These are phyloP conservation scores for Periconia sp. DNA, from an alignment of 2,329 filamentous ascomycete genomes.

Conservation along the genomic window DNA sequence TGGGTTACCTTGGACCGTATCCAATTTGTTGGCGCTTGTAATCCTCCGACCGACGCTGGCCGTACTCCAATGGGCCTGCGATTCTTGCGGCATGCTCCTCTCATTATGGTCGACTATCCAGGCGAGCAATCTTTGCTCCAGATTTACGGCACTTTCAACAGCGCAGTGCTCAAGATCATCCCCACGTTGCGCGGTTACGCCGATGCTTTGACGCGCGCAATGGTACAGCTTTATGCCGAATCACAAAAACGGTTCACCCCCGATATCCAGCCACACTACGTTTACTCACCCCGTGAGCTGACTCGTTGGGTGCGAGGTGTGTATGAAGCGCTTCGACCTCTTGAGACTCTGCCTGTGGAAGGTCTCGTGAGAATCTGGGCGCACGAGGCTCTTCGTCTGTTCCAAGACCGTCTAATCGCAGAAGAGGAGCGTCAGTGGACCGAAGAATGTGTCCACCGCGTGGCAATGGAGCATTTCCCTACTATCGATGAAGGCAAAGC, in stretches of 20 bases:
- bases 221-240: slow-evolving; percentile 95
- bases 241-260: slow-evolving; percentile 95
- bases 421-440: slow-evolving; percentile 97
- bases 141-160: slow-evolving; percentile 99
- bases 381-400: slow-evolving; percentile 92
- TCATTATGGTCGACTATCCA: slow-evolving; percentile 99
- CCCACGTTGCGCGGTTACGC: slow-evolving; percentile 94
- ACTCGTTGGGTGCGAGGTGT: slow-evolving; percentile 97
- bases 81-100: slow-evolving; percentile 95
- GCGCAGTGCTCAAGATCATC: slow-evolving; percentile 93
- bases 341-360: slow-evolving; percentile 87
- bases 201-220: slow-evolving; percentile 91
- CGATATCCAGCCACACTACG: slow-evolving; percentile 97
- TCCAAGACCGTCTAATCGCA: slow-evolving; percentile 94
- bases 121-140: slow-evolving; percentile 93
- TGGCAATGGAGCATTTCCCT: slow-evolving; percentile 91
- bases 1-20: slow-evolving; percentile 98
- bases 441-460: slow-evolving; percentile 81
- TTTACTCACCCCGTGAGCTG: slow-evolving; percentile 98
- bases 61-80: slow-evolving; percentile 91
- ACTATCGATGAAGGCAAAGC: slow-evolving; percentile 91
- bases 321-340: slow-evolving; percentile 92
- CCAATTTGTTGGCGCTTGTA: slow-evolving; percentile 98
- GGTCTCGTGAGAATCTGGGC: slow-evolving; percentile 97
- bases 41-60: slow-evolving; percentile 95